A percentile compares a stretch with the other conserved stretches of the same genome.
phyloP scores from a whole-genome alignment of 2,329 filamentous ascomycete species.

The Grosmannia huntii region DNA sequence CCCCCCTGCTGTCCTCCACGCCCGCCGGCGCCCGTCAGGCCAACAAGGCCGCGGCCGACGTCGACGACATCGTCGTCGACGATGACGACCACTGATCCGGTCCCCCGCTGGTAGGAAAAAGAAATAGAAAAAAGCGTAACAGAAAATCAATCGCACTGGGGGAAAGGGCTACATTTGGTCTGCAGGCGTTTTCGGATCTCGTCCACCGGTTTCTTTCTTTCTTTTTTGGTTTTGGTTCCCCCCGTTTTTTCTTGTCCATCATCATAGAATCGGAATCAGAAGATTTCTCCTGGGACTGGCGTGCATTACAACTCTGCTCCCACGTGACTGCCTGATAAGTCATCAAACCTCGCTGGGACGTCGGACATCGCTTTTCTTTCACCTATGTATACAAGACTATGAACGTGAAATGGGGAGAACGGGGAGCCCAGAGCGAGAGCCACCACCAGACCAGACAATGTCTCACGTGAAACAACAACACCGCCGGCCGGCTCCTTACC shows the following conservation, averaged over 20 bases:
- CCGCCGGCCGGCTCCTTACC: background rate
- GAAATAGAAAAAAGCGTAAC: background rate
- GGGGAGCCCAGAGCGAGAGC: background rate
- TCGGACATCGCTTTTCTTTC: background rate
- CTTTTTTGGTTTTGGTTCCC: background rate
- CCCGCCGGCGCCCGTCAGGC: background rate
- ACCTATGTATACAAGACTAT: background rate
- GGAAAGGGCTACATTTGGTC: background rate
- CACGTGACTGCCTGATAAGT: too few relatives aligned
- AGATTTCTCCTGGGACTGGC: background rate
- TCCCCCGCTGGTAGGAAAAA: background rate
- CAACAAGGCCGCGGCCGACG: background rate
- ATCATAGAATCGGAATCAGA: background rate
- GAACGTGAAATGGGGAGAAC: background rate
- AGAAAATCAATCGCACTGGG: background rate
- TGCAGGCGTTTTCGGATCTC: background rate
- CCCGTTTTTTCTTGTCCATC: background rate
- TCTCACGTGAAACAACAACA: background rate
- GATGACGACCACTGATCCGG: background rate
- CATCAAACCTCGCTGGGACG: too few relatives aligned
- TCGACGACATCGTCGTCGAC: conserved; percentile 3
- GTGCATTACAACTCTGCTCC: too few relatives aligned
- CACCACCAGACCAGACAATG: background rate
- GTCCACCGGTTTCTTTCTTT: background rate
- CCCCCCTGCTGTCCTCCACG: conserved; percentile 1